Conservation (phyloP, 768 basidiomycete species). For the Sarcomyxa edulis region DNA sequence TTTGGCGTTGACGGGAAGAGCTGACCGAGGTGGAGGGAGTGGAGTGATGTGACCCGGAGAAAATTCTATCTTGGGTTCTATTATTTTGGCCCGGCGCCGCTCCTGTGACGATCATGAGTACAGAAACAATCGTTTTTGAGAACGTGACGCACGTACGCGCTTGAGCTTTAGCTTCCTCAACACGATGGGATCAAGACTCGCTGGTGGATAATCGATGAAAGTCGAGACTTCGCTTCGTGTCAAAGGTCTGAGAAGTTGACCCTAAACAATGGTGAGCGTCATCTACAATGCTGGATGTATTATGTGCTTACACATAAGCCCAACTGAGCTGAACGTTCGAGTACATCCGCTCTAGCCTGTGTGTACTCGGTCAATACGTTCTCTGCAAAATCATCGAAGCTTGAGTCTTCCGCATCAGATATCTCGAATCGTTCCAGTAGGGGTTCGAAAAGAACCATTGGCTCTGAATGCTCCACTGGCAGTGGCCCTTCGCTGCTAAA, state of each 20-base stretch:
- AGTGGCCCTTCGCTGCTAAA: too few relatives aligned
- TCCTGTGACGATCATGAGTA: constrained; percentile 20
- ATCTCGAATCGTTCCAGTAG: not conserved
- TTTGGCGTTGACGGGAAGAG: constrained; percentile 21
- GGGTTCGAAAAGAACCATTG: constrained; percentile 1
- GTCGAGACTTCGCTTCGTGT: constrained; percentile 36
- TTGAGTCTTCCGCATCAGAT: not conserved
- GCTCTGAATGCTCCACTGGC: not conserved
- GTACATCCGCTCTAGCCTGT: constrained; percentile 20
- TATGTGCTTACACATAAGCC: constrained; percentile 16
- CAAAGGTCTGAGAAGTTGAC: constrained; percentile 31
- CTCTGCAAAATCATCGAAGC: constrained; percentile 30
- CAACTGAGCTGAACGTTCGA: constrained; percentile 13
- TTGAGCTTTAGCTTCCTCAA: constrained; percentile 42
- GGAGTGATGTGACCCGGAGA: constrained; percentile 25
- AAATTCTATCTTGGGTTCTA: constrained; percentile 15
- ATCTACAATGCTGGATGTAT: constrained; percentile 5
- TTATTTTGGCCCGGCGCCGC: constrained; percentile 18
- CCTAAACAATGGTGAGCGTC: constrained; percentile 16
- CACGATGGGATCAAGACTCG: constrained; percentile 25
- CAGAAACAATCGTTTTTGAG: not conserved
- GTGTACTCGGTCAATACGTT: constrained; percentile 27
- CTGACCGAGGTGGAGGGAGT: constrained; percentile 21
- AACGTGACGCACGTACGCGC: constrained; percentile 23
- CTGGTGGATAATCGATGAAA: constrained; percentile 19